Base-by-base conservation (phyloP, 176 grass and related monocot species). In the Hsuehochloa calcarea region DNA sequence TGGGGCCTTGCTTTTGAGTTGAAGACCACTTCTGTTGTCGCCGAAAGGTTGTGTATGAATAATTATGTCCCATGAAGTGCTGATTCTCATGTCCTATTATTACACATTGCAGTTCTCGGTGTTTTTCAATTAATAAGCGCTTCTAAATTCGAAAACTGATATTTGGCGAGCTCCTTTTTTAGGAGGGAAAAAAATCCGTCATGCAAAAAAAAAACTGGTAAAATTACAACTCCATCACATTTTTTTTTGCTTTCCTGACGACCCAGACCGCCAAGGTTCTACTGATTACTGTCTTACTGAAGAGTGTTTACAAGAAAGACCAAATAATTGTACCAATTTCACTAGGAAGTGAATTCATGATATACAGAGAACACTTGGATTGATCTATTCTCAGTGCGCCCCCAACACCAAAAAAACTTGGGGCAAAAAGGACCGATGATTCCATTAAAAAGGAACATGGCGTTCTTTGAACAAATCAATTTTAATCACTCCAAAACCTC, bases 381-480 rank as follows among this genome's bases (percentile, higher is more conserved):
- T 58, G 20, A 58, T 58, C 3, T 58, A n/a, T 54, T 6, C 2
- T 54, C 51, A 20, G 17, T n/a, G n/a, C 51, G 2, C 17, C 6
- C 6, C 19, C 51, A 54, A 54, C n/a, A 10, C 13, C 39, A 0
- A 61, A 41, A 61, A 20, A 34, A 34, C 31, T 34, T 34, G 31
- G 31, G 31, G 11, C 31, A 34, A 34, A 44, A 29, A 22, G 2
- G 40, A 12, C 60, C 6, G 9, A 14, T 66, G 16, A 51, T 58
- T 19, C 35, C 44, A 59, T 11, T 54, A 20, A 41, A 41, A 54
- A 69, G 55, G n/a, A 25, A 13, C 29, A 83, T 19, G 58, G 8
- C 31, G 62, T 87, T 56, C 67, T 90, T 79, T 87, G 89, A 87
- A 91, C 75, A 91, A 64, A 87, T 68, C 80, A 87, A 90, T 88